Conservation (phyloP, 1,139 yeast genomes). For the Pichia sp. region DNA sequence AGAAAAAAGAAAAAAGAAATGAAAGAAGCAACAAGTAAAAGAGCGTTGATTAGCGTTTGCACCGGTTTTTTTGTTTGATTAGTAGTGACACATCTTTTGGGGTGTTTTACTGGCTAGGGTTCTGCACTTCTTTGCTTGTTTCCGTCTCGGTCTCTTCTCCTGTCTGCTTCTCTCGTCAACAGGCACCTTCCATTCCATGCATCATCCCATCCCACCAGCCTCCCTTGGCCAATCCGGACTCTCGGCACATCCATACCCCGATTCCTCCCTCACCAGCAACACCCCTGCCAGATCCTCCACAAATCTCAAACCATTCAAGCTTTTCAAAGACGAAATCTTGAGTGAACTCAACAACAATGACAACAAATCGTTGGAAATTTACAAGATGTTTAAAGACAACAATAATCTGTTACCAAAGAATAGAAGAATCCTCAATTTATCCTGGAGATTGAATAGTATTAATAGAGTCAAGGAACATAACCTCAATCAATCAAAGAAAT, state of each 20-base stretch:
- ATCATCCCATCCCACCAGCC: background rate
- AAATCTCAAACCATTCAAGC: constrained; percentile 13
- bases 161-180: background rate
- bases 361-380: constrained; percentile 27
- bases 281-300: background rate
- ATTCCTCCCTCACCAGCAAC: background rate
- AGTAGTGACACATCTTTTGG: no score
- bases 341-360: constrained; percentile 22
- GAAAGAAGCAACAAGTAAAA: no score
- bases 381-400: constrained; percentile 30
- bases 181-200: background rate
- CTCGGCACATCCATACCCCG: background rate
- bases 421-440: constrained; percentile 27
- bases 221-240: background rate
- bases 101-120: no score
- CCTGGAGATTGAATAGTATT: constrained; percentile 31
- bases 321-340: constrained; percentile 23
- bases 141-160: background rate
- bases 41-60: no score
- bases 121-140: background rate
- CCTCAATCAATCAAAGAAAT: background rate
- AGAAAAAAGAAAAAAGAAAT: no score
- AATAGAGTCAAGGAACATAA: constrained; percentile 19
- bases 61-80: no score
- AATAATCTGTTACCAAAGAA: constrained; percentile 29